These are phyloP conservation scores for Diospyros lotus DNA, from an alignment of 148 eudicot genomes.

Conservation along the genomic window DNA sequence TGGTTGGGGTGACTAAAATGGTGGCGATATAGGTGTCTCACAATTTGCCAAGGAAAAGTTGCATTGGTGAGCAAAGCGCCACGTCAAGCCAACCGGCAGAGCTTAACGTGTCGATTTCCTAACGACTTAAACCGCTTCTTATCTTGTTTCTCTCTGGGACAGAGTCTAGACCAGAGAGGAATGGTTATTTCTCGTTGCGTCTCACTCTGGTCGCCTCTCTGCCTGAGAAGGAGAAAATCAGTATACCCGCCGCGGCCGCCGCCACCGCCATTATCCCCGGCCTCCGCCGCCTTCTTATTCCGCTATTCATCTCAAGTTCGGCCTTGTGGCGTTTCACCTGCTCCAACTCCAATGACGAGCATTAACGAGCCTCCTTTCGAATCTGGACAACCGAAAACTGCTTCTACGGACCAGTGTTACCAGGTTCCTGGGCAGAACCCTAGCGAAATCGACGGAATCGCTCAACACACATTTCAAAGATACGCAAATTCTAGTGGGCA, in stretches of 20 bases:
- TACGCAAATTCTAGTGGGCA: constrained; percentile 16
- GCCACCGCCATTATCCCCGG: background rate
- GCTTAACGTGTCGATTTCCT: constrained; percentile 15
- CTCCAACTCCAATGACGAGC: too few relatives aligned
- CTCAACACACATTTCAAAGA: constrained; percentile 47
- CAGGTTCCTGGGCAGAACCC: constrained; percentile 47
- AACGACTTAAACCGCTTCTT: background rate
- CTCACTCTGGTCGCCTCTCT: background rate
- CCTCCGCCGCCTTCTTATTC: background rate
- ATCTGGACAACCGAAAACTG: background rate
- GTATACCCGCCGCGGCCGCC: background rate
- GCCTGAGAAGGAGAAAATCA: background rate
- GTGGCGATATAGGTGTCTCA: too few relatives aligned
- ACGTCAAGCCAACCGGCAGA: background rate
- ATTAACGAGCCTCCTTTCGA: too few relatives aligned
- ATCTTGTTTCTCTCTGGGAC: background rate
- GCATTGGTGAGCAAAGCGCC: background rate
- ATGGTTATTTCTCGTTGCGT: background rate
- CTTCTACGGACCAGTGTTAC: background rate
- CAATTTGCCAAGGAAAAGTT: too few relatives aligned
- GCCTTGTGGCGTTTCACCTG: too few relatives aligned
- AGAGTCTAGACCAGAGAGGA: background rate
- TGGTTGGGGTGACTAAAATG: too few relatives aligned
- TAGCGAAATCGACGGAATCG: constrained; percentile 39
- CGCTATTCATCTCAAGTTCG: background rate